Base-by-base conservation (phyloP, 306 rosid species). In the Cucumis hystrix region DNA sequence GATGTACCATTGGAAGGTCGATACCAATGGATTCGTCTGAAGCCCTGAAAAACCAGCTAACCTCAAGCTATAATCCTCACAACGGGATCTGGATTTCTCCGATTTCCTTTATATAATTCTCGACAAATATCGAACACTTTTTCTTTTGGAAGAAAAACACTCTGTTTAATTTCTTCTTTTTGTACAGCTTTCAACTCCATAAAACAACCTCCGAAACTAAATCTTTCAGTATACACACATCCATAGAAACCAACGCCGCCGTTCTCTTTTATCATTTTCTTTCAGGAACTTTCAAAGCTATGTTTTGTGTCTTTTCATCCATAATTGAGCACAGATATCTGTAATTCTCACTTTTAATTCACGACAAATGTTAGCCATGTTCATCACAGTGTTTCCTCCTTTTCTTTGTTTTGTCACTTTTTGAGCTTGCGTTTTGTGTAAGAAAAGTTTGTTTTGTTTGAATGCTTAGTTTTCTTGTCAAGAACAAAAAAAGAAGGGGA, bases 1-100 rank as follows among this genome's bases (percentile, higher is more conserved):
- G 97, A 89, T 81, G 68, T 77, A 89, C 98, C 98, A 30, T 81
- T 95, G 87, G 91, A 90, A 83, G 98, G 98, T 62, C 91, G 90
- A 75, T 95, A 87, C 89, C 84, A 87, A 77, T 95, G 98, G 98
- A 78, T 95, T 84, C 92, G 87, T 74, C 84, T 88, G 90, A 89
- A 87, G 87, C 86, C 85, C 57, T 87, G 78, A 84, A 75, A 62
- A 35, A 71, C 64, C 41, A 66, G 54, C 73, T 14, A 33, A 13
- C 61, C 56, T 35, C 37, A 56, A 55, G 52, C 78, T 54, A 30
- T 54, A n/a, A 52, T 6, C 56, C 61, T 25, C 64, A 74, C 7
- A 3, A 8, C 62, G 33, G 43, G 51, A 52, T 55, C 67, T 75
- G 78, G 52, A n/a, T 57, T 30, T 55, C 67, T 55, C 55, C 7